phyloP scores from a whole-genome alignment of 441 rosid species.

The Lepidium campestre region DNA sequence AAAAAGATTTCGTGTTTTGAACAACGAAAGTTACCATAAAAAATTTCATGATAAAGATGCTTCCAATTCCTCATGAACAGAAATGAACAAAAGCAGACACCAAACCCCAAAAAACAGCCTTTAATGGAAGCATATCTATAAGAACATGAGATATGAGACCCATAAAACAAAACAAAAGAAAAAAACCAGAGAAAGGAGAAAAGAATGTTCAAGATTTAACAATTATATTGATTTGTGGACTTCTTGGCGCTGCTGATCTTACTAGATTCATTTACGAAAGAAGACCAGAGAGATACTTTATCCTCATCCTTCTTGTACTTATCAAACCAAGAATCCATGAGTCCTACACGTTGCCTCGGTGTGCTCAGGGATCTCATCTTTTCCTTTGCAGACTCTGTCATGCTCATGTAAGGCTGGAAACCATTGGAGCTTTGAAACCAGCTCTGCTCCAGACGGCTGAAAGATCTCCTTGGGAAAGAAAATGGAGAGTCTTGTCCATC shows the following conservation, averaged over 20 bases:
- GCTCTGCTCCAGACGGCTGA: slow-evolving; percentile 37
- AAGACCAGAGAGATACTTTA: slow-evolving; percentile 40
- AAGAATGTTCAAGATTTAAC: not conserved
- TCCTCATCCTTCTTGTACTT: slow-evolving; percentile 23
- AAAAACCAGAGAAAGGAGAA: not conserved
- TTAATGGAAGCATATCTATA: slow-evolving; percentile 9
- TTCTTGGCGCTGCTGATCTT: slow-evolving; percentile 26
- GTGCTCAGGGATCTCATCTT: slow-evolving; percentile 57
- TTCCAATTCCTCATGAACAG: slow-evolving; percentile 6
- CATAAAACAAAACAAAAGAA: not conserved
- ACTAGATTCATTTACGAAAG: slow-evolving; percentile 39
- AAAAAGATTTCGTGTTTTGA: slow-evolving; percentile 30
- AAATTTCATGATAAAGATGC: not conserved
- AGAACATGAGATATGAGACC: not conserved
- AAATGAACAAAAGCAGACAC: slow-evolving; percentile 13
- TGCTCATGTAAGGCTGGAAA: slow-evolving; percentile 59
- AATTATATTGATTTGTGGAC: slow-evolving; percentile 21
- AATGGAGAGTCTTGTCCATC: slow-evolving; percentile 46
- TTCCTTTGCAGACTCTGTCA: slow-evolving; percentile 66
- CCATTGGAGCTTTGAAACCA: slow-evolving; percentile 41
- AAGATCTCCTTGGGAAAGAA: slow-evolving; percentile 62
- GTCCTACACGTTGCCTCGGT: slow-evolving; percentile 42
- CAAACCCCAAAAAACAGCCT: not conserved
- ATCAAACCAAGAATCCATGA: slow-evolving; percentile 43
- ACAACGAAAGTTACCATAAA: slow-evolving; percentile 8